phyloP scores from a whole-genome alignment of 805 yeast genomes.

The Maudiozyma turicensis region DNA sequence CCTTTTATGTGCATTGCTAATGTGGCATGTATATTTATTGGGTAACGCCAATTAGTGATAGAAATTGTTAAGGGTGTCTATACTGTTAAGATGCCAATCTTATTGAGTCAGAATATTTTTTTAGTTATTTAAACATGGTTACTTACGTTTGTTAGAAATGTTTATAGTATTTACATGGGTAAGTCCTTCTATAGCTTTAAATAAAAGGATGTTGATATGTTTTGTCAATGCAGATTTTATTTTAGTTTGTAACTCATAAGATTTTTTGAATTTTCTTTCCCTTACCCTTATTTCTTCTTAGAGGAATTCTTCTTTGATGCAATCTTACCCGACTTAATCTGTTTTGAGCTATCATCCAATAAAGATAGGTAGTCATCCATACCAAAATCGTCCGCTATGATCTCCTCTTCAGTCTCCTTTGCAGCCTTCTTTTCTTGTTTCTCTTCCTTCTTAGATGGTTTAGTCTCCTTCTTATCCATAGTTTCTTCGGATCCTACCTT shows the following conservation, averaged over 20 bases:
- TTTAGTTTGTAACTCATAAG: background rate
- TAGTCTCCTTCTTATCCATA: background rate
- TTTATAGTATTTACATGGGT: too few relatives aligned
- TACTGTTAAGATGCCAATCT: too few relatives aligned
- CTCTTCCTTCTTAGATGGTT: too few relatives aligned
- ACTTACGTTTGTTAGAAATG: too few relatives aligned
- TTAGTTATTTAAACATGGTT: too few relatives aligned
- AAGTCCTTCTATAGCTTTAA: too few relatives aligned
- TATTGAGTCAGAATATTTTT: too few relatives aligned
- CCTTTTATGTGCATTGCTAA: too few relatives aligned
- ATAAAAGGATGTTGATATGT: too few relatives aligned
- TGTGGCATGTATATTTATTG: too few relatives aligned
- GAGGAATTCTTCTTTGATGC: slow-evolving; percentile 20
- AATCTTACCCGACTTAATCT: slow-evolving; percentile 27
- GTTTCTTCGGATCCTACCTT: background rate
- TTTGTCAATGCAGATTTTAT: background rate
- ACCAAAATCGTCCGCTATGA: slow-evolving; percentile 12
- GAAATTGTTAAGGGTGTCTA: too few relatives aligned
- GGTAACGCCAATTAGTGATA: too few relatives aligned
- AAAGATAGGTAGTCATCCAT: slow-evolving; percentile 27
- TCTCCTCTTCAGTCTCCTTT: slow-evolving; percentile 3
- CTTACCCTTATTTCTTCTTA: slow-evolving; percentile 3
- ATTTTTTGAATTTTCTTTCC: background rate
- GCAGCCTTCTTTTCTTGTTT: background rate
- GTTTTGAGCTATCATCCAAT: slow-evolving; percentile 22